phyloP scores from a whole-genome alignment of 345 rosid genomes.

The Citrus reticulata region DNA sequence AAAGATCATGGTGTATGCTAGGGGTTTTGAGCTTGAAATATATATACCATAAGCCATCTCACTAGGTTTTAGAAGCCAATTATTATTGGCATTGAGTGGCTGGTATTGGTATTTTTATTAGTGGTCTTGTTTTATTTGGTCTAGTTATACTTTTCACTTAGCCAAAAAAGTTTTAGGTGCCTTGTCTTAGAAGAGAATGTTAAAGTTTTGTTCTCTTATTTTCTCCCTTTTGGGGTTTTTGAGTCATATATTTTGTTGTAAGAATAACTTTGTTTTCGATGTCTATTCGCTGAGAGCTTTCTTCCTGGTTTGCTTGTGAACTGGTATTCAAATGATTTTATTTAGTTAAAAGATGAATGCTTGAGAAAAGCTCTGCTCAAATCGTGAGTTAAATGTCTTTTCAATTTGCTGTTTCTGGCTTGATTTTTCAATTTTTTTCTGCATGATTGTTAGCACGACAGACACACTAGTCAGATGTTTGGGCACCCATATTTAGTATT shows the following conservation, averaged over 20 bases:
- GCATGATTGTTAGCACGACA: too few relatives aligned
- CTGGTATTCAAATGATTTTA: neutral
- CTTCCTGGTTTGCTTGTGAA: neutral
- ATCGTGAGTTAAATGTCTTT: neutral
- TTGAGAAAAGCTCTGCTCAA: neutral
- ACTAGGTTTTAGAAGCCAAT: conserved; percentile 2
- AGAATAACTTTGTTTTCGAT: neutral
- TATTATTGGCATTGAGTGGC: conserved; percentile 4
- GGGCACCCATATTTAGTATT: too few relatives aligned
- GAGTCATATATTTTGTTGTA: neutral
- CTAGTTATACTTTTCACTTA: neutral
- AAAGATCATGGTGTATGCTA: conserved; percentile 1
- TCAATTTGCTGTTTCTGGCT: too few relatives aligned
- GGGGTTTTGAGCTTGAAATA: conserved; percentile 6
- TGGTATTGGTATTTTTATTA: neutral
- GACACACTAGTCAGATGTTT: too few relatives aligned
- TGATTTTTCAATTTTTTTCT: too few relatives aligned
- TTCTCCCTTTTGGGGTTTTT: neutral
- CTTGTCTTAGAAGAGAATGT: neutral
- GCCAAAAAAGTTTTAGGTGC: conserved; percentile 2
- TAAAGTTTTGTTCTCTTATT: neutral
- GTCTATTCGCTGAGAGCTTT: neutral
- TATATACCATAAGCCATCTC: neutral
- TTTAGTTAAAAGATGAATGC: neutral
- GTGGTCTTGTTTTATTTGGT: conserved; percentile 2